These are phyloP conservation scores for Phoma herbarum DNA, from an alignment of 2,329 filamentous ascomycete genomes.

Conservation along the genomic window DNA sequence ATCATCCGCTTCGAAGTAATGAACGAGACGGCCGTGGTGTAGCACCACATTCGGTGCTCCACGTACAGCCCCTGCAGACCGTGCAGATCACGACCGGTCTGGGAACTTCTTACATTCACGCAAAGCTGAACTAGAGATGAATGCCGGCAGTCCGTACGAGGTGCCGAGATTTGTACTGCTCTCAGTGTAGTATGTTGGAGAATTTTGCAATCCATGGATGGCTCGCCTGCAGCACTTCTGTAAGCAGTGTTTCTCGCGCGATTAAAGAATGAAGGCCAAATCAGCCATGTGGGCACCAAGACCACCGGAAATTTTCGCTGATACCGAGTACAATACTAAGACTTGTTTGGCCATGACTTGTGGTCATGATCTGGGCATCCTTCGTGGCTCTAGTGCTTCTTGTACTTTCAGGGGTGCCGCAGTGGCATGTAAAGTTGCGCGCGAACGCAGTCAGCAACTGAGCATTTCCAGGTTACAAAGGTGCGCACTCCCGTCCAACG, in stretches of 20 bases:
- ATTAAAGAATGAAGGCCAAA: neutral
- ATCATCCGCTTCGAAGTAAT: neutral
- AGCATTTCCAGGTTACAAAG: neutral
- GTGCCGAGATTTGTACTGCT: neutral
- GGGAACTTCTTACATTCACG: neutral
- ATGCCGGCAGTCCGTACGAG: neutral
- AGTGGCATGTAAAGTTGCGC: constrained; percentile 3
- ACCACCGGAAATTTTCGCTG: neutral
- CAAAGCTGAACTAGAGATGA: neutral
- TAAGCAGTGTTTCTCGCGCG: neutral
- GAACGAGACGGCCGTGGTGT: neutral
- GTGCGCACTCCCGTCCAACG: neutral
- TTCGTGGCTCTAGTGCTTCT: neutral
- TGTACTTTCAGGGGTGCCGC: neutral
- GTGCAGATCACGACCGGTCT: constrained; percentile 4
- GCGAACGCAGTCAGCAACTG: neutral
- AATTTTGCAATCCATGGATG: neutral
- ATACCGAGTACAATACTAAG: neutral
- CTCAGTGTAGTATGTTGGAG: neutral
- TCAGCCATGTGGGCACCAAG: neutral
- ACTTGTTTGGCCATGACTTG: neutral
- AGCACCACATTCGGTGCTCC: neutral
- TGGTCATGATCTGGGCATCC: neutral
- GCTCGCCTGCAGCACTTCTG: neutral
- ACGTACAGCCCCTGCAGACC: neutral